Evolutionary conservation across 2,329 filamentous ascomycete genomes (phyloP), one percentile per base, ranked within the genome.

Genomic region (Aureobasidium namibiae): DNA sequence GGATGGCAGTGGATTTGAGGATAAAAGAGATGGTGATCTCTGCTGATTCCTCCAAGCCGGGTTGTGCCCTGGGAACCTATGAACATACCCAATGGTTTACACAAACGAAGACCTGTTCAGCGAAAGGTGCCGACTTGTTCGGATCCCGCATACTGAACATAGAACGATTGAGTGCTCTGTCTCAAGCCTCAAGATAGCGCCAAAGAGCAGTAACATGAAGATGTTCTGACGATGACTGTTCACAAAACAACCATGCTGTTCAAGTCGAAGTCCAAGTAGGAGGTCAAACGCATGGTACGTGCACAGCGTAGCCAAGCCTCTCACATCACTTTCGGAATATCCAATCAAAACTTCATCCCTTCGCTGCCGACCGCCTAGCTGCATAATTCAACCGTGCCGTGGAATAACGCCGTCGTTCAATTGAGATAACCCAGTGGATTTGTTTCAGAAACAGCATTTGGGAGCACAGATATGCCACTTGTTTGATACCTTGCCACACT

Each of bases 341-440:
- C 54, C 54, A 57, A 48, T 57, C 42, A 57, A 57, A 48, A 21
- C 33, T 46, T 36, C 42, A n/a, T 57, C 42, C 54, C 33, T 21
- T 34, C 24, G 38, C 38, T 48, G 33, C 42, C 18, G 33, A 42
- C 18, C 42, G 26, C 38, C 39, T 56, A 45, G 38, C 52, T 56
- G 52, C 52, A 56, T 36, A 44, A 11, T n/a, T 21, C 38, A 23
- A 54, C 38, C 24, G 26, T 42, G 9, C 13, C 16, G 4, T 23
- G 13, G 29, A 10, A 56, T 34, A 10, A 56, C 45, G 52, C 26
- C 21, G 41, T 56, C 31, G 42, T 48, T 16, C 24, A 13, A 31
- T 21, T 48, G 29, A 57, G n/a, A 48, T 16, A 14, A 9, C 18
- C 8, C 11, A n/a, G 33, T 48, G 38, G 13, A 39, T 24, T 33